phyloP scores from a whole-genome alignment of 1,139 yeast genomes.

The Spencermartinsiella ligniputridi region DNA sequence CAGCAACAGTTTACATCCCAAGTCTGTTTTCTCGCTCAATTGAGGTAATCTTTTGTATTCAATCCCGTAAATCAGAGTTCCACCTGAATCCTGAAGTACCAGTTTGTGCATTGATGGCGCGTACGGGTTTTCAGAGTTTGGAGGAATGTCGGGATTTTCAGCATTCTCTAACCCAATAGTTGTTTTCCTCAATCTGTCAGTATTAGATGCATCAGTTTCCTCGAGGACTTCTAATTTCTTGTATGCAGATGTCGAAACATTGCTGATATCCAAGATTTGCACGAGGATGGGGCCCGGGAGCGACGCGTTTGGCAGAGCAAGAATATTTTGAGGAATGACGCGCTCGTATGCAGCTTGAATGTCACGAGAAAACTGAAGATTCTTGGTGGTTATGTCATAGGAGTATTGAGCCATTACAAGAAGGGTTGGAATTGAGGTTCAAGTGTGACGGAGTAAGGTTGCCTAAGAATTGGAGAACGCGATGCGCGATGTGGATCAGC shows the following conservation, averaged over 20 bases:
- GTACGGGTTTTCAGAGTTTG: background rate
- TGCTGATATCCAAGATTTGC: slow-evolving; percentile 21
- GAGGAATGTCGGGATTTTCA: background rate
- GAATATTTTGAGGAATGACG: background rate
- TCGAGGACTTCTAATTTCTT: slow-evolving; percentile 19
- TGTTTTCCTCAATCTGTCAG: slow-evolving; percentile 10
- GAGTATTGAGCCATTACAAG: background rate
- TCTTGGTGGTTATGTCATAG: background rate
- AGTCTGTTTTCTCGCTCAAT: slow-evolving; percentile 14
- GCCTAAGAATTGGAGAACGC: too few species aligned
- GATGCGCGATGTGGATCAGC: too few species aligned
- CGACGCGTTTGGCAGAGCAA: background rate
- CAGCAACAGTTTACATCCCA: slow-evolving; percentile 20
- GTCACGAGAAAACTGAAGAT: background rate
- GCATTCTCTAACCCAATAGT: slow-evolving; percentile 4
- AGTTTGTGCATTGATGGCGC: slow-evolving; percentile 16
- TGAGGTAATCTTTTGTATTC: slow-evolving; percentile 11
- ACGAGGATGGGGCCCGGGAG: slow-evolving; percentile 19
- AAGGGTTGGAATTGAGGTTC: too few species aligned
- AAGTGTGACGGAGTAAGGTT: too few species aligned
- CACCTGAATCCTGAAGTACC: slow-evolving; percentile 23
- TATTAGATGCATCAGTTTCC: slow-evolving; percentile 5
- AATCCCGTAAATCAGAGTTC: slow-evolving; percentile 24
- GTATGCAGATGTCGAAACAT: slow-evolving; percentile 23
- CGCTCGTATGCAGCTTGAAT: background rate